Percentiles rank a stretch among this genome's conserved stretches.
Evolutionary conservation across 1,284 basidiomycete species (phyloP).

Genomic region (Tilletia horrida): DNA sequence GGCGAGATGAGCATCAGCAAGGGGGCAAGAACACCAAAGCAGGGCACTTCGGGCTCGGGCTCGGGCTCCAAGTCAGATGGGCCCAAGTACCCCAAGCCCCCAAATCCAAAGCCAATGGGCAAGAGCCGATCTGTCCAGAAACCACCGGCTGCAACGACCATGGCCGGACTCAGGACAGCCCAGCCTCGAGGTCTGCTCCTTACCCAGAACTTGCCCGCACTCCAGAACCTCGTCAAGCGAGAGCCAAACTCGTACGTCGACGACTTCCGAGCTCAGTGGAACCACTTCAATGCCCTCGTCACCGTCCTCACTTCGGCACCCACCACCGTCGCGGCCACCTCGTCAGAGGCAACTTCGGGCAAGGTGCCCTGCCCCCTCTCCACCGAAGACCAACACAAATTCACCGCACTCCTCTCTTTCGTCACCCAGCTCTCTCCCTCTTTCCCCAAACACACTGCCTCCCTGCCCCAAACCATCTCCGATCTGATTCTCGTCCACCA

Average conservation of each 20-base stretch:
- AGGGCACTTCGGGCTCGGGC: neutral
- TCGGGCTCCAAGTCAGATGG: neutral
- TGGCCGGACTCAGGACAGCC: conserved; percentile 25
- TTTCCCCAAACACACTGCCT: conserved; percentile 41
- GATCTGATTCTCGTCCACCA: conserved; percentile 51
- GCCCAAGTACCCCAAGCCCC: neutral
- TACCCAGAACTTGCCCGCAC: conserved; percentile 61
- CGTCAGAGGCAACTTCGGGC: conserved; percentile 1
- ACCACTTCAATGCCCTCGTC: conserved; percentile 83
- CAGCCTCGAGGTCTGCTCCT: conserved; percentile 51
- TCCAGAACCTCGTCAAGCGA: conserved; percentile 92
- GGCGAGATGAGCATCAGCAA: conserved; percentile 6
- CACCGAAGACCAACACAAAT: conserved; percentile 46
- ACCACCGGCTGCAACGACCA: conserved; percentile 4
- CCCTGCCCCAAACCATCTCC: conserved; percentile 40
- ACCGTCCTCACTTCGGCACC: conserved; percentile 66
- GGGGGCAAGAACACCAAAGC: neutral
- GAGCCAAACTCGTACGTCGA: conserved; percentile 87
- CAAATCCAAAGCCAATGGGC: conserved; percentile 7
- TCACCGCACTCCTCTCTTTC: conserved; percentile 45
- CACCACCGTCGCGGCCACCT: conserved; percentile 16
- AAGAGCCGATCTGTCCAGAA: neutral
- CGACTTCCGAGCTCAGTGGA: conserved; percentile 98
- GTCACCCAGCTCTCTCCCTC: conserved; percentile 61
- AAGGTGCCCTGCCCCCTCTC: conserved; percentile 18